phyloP scores from a whole-genome alignment of 2,329 filamentous ascomycete genomes.

The Furcasterigmium sp. region DNA sequence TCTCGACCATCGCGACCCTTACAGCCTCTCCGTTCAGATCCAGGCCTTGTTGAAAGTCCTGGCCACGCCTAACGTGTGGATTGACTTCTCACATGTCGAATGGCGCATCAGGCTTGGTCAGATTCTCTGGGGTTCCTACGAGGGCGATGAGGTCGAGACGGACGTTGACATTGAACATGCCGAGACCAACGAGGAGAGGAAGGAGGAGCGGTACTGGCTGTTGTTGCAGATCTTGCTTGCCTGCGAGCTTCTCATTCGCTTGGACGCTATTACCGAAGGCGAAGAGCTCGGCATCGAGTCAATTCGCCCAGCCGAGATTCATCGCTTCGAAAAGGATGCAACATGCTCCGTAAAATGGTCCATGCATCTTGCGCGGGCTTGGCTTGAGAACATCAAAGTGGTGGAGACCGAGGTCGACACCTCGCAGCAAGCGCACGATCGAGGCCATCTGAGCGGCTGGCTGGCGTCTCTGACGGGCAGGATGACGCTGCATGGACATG shows the following conservation, averaged over 20 bases:
- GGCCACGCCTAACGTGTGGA: conserved; percentile 62
- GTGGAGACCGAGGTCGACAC: conserved; percentile 25
- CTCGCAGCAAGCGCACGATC: conserved; percentile 12
- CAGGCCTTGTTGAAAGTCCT: conserved; percentile 62
- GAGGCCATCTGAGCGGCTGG: conserved; percentile 38
- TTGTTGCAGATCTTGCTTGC: conserved; percentile 60
- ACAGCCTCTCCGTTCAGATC: conserved; percentile 65
- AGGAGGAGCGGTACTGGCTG: conserved; percentile 62
- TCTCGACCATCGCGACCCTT: conserved; percentile 53
- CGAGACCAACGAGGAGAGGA: conserved; percentile 42
- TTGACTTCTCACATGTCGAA: conserved; percentile 69
- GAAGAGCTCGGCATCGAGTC: conserved; percentile 48
- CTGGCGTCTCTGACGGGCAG: conserved; percentile 52
- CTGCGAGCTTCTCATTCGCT: conserved; percentile 59
- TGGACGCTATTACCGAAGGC: conserved; percentile 58
- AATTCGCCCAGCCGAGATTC: conserved; percentile 51
- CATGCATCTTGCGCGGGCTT: conserved; percentile 56
- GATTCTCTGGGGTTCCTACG: conserved; percentile 58
- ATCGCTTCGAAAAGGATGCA: conserved; percentile 57
- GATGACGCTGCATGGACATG: conserved; percentile 37
- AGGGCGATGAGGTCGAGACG: conserved; percentile 48
- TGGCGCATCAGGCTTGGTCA: conserved; percentile 71
- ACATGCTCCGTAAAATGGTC: conserved; percentile 63
- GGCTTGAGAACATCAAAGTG: conserved; percentile 64
- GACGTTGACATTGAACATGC: conserved; percentile 45